These are phyloP conservation scores for Zostera marina DNA, from an alignment of 116 monocot species.

Conservation along the genomic window DNA sequence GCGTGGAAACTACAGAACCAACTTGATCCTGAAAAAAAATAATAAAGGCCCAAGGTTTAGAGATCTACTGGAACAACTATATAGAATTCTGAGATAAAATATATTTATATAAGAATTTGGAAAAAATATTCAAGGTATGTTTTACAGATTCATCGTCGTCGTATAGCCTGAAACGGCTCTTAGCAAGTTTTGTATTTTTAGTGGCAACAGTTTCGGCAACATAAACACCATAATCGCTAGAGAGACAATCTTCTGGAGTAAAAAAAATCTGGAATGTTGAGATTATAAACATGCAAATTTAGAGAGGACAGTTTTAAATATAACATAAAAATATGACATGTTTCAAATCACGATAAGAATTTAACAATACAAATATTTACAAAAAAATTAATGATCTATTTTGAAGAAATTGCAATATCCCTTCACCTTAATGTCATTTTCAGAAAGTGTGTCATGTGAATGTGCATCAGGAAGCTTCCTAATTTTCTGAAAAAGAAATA, in stretches of 20 bases:
- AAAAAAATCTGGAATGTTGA: constrained; percentile 43
- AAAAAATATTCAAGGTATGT: constrained; percentile 1
- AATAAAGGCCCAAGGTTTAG: constrained; percentile 2
- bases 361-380: no score
- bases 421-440: constrained; percentile 75
- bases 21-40: neutral
- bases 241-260: constrained; percentile 79
- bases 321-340: no score
- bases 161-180: constrained; percentile 69
- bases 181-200: constrained; percentile 68
- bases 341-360: no score
- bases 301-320: no score
- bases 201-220: constrained; percentile 63
- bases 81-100: neutral
- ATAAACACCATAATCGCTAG: constrained; percentile 86
- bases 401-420: neutral
- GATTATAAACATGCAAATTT: neutral
- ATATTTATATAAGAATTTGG: no score
- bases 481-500: constrained; percentile 32
- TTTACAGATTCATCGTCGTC: constrained; percentile 49
- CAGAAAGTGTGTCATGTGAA: constrained; percentile 56
- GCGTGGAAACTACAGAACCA: constrained; percentile 12
- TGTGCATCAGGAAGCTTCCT: constrained; percentile 35
- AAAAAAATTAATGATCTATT: no score
- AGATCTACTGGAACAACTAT: neutral